Percentiles rank a stretch among this genome's conserved stretches.
These are phyloP conservation scores for Suhomyces sp. DNA, from an alignment of 805 yeast genomes.

Conservation along the genomic window DNA sequence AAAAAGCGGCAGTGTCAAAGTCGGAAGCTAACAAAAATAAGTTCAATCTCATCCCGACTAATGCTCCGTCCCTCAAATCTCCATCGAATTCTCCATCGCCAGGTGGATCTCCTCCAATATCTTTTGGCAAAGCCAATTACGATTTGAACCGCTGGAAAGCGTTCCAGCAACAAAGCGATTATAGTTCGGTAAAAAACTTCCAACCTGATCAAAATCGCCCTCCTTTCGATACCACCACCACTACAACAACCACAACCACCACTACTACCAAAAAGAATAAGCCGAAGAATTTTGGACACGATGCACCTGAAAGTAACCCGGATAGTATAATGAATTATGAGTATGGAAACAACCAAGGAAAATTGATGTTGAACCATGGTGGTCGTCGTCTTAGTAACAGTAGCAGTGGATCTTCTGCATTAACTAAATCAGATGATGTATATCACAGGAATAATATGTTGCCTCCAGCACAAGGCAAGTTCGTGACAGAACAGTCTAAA, in stretches of 20 bases:
- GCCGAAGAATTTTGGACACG: neutral
- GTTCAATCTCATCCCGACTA: neutral
- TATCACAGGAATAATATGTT: neutral
- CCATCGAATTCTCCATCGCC: conserved; percentile 1
- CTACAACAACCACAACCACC: conserved; percentile 14
- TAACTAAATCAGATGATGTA: neutral
- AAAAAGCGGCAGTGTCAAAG: neutral
- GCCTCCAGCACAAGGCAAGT: neutral
- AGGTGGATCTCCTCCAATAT: neutral
- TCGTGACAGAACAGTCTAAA: neutral
- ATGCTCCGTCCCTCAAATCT: neutral
- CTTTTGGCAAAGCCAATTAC: conserved; percentile 9
- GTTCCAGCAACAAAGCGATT: conserved; percentile 6
- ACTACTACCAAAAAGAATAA: conserved; percentile 8
- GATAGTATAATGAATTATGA: neutral
- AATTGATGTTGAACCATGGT: neutral
- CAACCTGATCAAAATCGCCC: neutral
- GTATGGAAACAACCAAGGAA: neutral
- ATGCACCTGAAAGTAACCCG: neutral
- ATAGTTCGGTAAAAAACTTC: neutral
- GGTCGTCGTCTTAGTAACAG: neutral
- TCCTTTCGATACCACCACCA: conserved; percentile 11
- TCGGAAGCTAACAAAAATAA: neutral
- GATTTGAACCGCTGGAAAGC: conserved; percentile 18
- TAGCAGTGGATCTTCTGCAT: neutral